Evolutionary conservation across 805 yeast species (phyloP).

Genomic region (Candida caryicola): DNA sequence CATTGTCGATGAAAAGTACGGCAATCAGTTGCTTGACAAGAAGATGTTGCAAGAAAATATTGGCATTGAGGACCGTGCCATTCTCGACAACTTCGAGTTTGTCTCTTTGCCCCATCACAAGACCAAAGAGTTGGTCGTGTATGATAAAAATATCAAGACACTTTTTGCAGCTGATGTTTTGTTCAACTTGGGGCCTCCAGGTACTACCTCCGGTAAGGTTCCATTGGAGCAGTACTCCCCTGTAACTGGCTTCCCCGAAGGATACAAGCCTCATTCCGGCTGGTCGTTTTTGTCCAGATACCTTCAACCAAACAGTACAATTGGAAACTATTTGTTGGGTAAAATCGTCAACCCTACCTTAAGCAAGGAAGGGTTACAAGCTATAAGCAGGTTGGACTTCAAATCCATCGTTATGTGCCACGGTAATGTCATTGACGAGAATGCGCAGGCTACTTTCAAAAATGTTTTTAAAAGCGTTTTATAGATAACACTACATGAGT

Average conservation of each 20-base stretch:
- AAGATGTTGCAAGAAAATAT: conserved; percentile 10
- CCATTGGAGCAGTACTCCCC: conserved; percentile 14
- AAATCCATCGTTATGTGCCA: conserved; percentile 55
- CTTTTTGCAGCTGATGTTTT: conserved; percentile 13
- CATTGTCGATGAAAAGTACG: conserved; percentile 2
- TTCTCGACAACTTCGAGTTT: conserved; percentile 11
- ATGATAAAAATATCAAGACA: conserved; percentile 9
- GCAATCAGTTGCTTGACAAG: conserved; percentile 20
- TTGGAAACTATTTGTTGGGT: conserved; percentile 7
- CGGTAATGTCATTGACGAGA: conserved; percentile 51
- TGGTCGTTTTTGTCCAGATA: conserved; percentile 12
- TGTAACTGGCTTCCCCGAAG: conserved; percentile 11
- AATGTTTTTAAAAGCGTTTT: conserved; percentile 8
- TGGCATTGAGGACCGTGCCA: conserved; percentile 7
- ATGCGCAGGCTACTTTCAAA: conserved; percentile 27
- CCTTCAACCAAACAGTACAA: conserved; percentile 10
- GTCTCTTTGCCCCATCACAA: conserved; percentile 10
- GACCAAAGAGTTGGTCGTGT: conserved; percentile 15
- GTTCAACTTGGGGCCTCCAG: conserved; percentile 11
- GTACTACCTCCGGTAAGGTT: conserved; percentile 6
- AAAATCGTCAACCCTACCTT: conserved; percentile 3
- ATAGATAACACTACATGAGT: too few species aligned
- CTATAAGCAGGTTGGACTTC: conserved; percentile 42
- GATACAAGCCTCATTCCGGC: conserved; percentile 13
- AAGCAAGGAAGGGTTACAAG: conserved; percentile 19